A percentile compares a stretch with the other conserved stretches of the same genome.
These are phyloP conservation scores for Calendula officinalis DNA, from an alignment of 129 eudicot species.

Conservation along the genomic window DNA sequence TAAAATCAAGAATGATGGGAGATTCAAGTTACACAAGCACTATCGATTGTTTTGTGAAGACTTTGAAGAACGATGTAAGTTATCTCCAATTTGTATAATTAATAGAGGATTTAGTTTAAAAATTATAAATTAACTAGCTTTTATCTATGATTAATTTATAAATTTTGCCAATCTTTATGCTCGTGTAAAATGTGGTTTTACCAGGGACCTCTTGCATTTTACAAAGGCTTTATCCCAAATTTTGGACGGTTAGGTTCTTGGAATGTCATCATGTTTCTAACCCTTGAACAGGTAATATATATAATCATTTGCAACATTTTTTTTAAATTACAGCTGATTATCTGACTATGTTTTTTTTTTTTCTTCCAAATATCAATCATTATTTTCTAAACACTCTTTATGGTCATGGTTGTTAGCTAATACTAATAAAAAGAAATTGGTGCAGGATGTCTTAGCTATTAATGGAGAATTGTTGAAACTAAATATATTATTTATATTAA, in stretches of 20 bases:
- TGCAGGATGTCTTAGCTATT: not conserved
- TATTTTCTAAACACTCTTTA: not conserved
- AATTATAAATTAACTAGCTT: not conserved
- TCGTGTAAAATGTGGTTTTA: constrained; percentile 2
- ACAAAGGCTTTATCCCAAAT: constrained; percentile 91
- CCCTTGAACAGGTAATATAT: constrained; percentile 70
- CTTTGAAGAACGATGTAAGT: constrained; percentile 82
- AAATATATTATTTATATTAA: not conserved
- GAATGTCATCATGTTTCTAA: constrained; percentile 95
- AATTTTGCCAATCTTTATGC: not conserved
- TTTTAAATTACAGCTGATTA: not conserved
- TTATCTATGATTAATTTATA: not conserved
- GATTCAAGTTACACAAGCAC: constrained; percentile 84
- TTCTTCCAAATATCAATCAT: not conserved
- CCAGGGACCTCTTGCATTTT: constrained; percentile 95
- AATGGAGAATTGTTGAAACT: not conserved
- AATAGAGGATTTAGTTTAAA: not conserved
- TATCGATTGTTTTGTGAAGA: constrained; percentile 80
- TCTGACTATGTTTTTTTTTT: not conserved
- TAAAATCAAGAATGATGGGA: constrained; percentile 99
- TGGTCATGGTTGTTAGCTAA: not conserved
- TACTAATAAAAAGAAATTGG: not conserved
- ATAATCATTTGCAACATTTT: not conserved
- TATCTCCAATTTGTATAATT: not conserved
- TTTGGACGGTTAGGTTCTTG: constrained; percentile 94